Evolutionary conservation across 192 early-diverging fungal species (phyloP), one percentile per base, ranked within the genome.

Genomic region (Lobosporangium transversale): DNA sequence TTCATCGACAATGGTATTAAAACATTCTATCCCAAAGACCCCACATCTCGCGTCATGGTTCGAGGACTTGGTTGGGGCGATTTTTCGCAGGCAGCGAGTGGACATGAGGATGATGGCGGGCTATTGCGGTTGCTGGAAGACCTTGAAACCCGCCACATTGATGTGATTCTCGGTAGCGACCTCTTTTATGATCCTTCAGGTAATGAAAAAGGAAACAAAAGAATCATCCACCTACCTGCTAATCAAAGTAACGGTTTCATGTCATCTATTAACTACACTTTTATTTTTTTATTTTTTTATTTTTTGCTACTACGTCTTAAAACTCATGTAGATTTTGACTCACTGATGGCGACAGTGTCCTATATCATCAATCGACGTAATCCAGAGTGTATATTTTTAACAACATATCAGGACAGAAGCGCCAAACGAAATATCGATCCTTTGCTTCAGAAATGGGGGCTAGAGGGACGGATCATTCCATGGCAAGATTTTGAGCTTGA

Each of bases 331-430:
- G 87, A 84, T 37, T 94, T 92, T 75, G 91, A 92, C 30, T 73
- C 84, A n/a, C 62, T 92, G 8, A 37, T 94, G 24, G 79, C 80
- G 10, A 89, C 90, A 1, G 73, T 92, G 14, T 70, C 90, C 0
- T 85, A 79, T 52, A 70, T 92, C 31, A 82, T 93, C 21, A 61
- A 73, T n/a, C 64, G 68, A 14, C 83, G 85, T 47, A 86, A 84
- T 37, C 80, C 75, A 27, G 56, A 79, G 3, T 84, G 86, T 42
- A 62, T 68, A 14, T 93, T 93, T 53, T 45, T 92, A 10, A 91
- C 91, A 3, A 82, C 91, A 1, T 94, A 94, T 62, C 91, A 94
- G 58, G 86, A 93, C 56, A 58, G 93, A 57, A 88, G 84, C 56
- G 83, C 88, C 29, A 84, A 86, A 56, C 81, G 90, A 24, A 85